phyloP scores from a whole-genome alignment of 1,284 basidiomycete genomes.

The Heimioporus retisporus region DNA sequence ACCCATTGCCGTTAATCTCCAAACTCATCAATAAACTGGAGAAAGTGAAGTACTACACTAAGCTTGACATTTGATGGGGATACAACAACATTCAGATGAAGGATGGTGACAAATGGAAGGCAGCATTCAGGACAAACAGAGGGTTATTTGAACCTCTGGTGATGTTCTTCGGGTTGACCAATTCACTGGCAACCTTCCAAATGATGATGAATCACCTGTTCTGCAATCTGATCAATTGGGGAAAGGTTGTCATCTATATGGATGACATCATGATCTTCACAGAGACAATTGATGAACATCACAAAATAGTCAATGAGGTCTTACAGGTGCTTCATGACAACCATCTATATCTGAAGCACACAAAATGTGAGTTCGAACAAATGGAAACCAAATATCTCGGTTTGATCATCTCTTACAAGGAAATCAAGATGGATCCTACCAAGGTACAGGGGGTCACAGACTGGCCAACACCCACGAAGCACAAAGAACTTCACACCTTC shows the following conservation, averaged over 20 bases:
- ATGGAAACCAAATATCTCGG: conserved; percentile 51
- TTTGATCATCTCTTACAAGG: conserved; percentile 39
- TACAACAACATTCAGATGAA: conserved; percentile 25
- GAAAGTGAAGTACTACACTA: conserved; percentile 33
- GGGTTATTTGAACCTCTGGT: conserved; percentile 42
- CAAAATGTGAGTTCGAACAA: conserved; percentile 52
- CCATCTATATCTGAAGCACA: conserved; percentile 4
- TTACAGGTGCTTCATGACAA: background rate
- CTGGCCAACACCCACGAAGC: conserved; percentile 46
- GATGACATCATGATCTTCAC: conserved; percentile 37
- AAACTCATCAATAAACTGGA: conserved; percentile 39
- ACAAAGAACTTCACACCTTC: conserved; percentile 13
- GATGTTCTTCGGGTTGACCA: conserved; percentile 51
- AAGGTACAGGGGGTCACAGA: conserved; percentile 48
- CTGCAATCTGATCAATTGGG: conserved; percentile 17
- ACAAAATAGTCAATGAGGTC: background rate
- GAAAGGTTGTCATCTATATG: conserved; percentile 26
- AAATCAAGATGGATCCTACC: conserved; percentile 46
- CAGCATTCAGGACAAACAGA: conserved; percentile 6
- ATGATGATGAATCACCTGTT: conserved; percentile 30
- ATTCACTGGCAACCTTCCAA: conserved; percentile 41
- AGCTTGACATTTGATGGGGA: background rate
- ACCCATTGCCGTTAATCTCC: conserved; percentile 38
- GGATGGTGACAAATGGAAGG: conserved; percentile 32
- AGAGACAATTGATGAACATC: background rate